Percentiles rank a stretch among this genome's conserved stretches.
These are phyloP conservation scores for Geotrichum phurueaensis DNA, from an alignment of 1,139 yeast genomes.

Conservation along the genomic window DNA sequence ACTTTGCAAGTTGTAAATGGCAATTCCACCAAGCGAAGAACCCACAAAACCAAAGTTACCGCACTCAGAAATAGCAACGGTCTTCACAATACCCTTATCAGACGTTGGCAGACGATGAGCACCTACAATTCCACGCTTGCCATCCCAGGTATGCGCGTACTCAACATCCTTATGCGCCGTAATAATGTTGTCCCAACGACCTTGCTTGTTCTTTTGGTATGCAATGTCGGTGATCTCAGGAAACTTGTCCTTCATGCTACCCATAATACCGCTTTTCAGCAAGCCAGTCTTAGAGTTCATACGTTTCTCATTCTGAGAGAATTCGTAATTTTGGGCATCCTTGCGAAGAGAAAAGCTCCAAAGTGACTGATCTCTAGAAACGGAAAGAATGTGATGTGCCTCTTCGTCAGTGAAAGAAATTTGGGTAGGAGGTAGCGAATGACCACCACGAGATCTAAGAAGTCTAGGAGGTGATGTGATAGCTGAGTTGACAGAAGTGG, in stretches of 20 bases:
- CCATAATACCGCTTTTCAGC: conserved; percentile 30
- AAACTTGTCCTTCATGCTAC: conserved; percentile 54
- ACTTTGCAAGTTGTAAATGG: conserved; percentile 84
- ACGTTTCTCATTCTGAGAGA: conserved; percentile 61
- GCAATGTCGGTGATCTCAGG: conserved; percentile 73
- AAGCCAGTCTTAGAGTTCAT: conserved; percentile 49
- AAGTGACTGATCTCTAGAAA: conserved; percentile 77
- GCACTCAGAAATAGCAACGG: conserved; percentile 80
- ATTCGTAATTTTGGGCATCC: conserved; percentile 93
- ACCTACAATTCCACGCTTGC: conserved; percentile 77
- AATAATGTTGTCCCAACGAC: conserved; percentile 93
- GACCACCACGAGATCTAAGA: conserved; percentile 93
- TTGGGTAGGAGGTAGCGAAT: conserved; percentile 80
- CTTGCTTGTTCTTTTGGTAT: conserved; percentile 69
- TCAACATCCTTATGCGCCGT: conserved; percentile 83
- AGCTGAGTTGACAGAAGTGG: conserved; percentile 47
- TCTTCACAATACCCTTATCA: conserved; percentile 76
- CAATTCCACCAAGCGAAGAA: conserved; percentile 84
- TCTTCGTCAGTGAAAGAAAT: conserved; percentile 73
- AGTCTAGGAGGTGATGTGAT: conserved; percentile 87
- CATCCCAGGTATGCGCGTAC: conserved; percentile 90
- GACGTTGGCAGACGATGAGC: conserved; percentile 61
- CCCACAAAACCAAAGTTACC: conserved; percentile 95
- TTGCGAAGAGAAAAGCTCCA: conserved; percentile 92
- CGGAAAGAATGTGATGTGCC: conserved; percentile 80